Conservation (phyloP, 148 eudicot genomes). For the Rhododendron kiyosumense region DNA sequence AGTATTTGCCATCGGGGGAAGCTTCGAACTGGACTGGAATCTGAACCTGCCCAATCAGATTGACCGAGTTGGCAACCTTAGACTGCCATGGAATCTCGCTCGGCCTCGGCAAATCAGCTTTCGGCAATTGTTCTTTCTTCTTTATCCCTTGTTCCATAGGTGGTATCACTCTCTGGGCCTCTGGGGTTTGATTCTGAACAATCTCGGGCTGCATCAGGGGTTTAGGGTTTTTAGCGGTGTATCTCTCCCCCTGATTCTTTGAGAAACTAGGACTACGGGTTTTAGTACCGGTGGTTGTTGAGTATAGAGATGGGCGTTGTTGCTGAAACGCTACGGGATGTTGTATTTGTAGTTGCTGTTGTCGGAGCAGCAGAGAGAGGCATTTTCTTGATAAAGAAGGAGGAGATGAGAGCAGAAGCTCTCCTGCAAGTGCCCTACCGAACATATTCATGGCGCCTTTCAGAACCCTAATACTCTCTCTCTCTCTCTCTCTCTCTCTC, state of each 20-base stretch:
- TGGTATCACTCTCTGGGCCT: background rate
- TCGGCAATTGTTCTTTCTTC: background rate
- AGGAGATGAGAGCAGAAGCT: background rate
- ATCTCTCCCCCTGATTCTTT: background rate
- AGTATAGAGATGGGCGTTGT: slow-evolving; percentile 6
- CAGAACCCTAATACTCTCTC: background rate
- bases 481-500: background rate
- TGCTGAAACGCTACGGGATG: background rate
- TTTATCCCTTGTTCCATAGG: background rate
- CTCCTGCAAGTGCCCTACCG: background rate
- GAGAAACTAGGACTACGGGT: background rate
- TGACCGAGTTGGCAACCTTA: slow-evolving; percentile 51
- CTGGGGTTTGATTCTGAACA: background rate
- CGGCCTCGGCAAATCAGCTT: slow-evolving; percentile 31
- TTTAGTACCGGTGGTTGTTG: background rate
- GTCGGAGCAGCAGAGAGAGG: background rate
- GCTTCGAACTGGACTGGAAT: slow-evolving; percentile 38
- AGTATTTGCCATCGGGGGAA: slow-evolving; percentile 37
- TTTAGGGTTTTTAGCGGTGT: background rate
- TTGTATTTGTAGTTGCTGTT: background rate
- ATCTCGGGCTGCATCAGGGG: background rate
- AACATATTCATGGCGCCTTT: background rate
- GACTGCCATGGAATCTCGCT: slow-evolving; percentile 50
- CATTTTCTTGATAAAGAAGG: background rate
- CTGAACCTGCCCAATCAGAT: slow-evolving; percentile 45